Conservation (phyloP, 192 early-diverging fungal genomes). For the Pecoramyces ruminantium region DNA sequence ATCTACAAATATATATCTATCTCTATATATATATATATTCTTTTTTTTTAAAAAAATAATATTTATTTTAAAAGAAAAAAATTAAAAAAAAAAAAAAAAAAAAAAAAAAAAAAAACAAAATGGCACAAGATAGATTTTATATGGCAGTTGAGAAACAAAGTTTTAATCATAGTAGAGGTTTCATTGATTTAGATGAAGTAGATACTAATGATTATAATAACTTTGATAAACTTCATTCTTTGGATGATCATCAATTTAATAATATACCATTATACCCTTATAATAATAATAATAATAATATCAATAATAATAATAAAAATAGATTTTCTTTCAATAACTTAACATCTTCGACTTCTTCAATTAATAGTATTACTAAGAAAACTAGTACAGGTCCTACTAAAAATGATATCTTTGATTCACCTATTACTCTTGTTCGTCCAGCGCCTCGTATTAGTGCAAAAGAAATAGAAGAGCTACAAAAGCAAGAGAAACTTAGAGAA, state of each 20-base stretch:
- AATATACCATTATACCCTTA: background rate
- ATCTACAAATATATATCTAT: too few relatives aligned
- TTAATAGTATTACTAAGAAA: background rate
- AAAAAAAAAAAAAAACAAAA: background rate
- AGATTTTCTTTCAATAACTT: background rate
- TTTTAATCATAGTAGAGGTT: background rate
- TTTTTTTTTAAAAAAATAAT: too few relatives aligned
- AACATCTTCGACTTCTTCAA: background rate
- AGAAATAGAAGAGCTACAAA: background rate
- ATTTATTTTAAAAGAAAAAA: too few relatives aligned
- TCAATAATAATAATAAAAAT: background rate
- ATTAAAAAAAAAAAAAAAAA: background rate
- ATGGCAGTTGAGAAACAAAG: background rate
- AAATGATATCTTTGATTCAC: background rate
- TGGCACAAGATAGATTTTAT: background rate
- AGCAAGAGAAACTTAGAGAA: background rate
- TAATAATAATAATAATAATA: background rate
- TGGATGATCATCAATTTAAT: background rate
- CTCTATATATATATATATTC: too few relatives aligned
- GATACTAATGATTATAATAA: background rate
- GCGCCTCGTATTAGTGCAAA: background rate
- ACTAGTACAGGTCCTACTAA: background rate
- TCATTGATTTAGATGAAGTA: background rate
- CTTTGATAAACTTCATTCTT: background rate
- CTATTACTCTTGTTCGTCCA: background rate